Conservation (phyloP, 768 basidiomycete genomes). For the Boletus rubroflammeus region DNA sequence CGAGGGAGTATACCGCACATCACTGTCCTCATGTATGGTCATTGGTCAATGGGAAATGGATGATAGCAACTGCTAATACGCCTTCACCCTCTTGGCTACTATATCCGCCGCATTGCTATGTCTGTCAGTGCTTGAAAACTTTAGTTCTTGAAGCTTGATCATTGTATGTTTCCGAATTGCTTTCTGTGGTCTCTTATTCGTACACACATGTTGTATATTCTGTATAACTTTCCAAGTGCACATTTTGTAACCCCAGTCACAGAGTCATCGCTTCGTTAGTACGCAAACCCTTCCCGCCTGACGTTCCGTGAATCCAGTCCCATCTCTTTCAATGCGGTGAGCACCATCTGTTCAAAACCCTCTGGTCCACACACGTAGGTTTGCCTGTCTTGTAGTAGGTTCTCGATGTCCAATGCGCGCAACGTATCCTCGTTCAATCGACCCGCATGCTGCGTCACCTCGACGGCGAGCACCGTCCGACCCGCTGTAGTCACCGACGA, state of each 20-base stretch:
- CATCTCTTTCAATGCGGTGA: conserved; percentile 32
- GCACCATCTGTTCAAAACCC: conserved; percentile 40
- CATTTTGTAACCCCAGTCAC: not conserved
- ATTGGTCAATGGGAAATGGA: conserved; percentile 24
- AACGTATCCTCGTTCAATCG: conserved; percentile 16
- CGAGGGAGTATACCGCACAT: conserved; percentile 29
- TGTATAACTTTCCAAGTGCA: not conserved
- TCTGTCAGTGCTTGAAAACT: not conserved
- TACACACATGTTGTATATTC: not conserved
- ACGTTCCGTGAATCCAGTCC: conserved; percentile 36
- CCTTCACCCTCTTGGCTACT: not conserved
- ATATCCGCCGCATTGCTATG: no score
- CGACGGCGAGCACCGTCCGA: conserved; percentile 16
- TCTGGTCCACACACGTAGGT: conserved; percentile 51
- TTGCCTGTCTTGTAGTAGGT: conserved; percentile 24
- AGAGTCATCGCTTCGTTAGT: conserved; percentile 24
- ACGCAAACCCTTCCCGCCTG: conserved; percentile 41
- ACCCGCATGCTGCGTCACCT: conserved; percentile 16
- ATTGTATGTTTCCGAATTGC: not conserved
- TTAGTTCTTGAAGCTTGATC: no score
- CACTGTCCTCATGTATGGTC: no score
- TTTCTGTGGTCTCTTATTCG: not conserved
- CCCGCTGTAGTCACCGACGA: not conserved
- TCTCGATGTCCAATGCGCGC: conserved; percentile 3
- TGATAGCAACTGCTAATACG: conserved; percentile 15